A percentile compares a stretch with the other conserved stretches of the same genome.
These are phyloP conservation scores for Globisporangium radiosum DNA, from an alignment of 352 stramenopile species.

Conservation along the genomic window DNA sequence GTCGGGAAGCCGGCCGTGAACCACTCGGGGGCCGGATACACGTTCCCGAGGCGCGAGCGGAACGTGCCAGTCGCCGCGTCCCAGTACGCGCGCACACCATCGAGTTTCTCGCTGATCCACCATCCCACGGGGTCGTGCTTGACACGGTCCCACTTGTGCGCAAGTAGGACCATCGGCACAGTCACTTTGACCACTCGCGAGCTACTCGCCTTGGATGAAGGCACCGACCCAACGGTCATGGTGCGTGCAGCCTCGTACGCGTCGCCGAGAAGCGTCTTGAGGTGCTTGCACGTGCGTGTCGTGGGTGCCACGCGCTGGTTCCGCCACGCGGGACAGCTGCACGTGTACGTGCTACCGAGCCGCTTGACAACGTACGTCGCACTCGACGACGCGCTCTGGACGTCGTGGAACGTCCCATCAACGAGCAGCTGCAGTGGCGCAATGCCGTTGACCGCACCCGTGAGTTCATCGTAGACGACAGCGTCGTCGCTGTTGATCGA, in stretches of 20 bases:
- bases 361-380: slow-evolving; percentile 55
- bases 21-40: slow-evolving; percentile 54
- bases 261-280: slow-evolving; percentile 46
- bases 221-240: slow-evolving; percentile 15
- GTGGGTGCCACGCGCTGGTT: slow-evolving; percentile 46
- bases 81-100: slow-evolving; percentile 66
- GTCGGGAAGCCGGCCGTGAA: slow-evolving; percentile 49
- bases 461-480: slow-evolving; percentile 32
- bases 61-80: slow-evolving; percentile 43
- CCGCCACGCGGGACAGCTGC: slow-evolving; percentile 59
- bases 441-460: slow-evolving; percentile 34
- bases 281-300: slow-evolving; percentile 55
- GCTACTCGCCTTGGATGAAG: slow-evolving; percentile 3
- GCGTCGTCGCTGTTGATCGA: slow-evolving; percentile 7
- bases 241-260: slow-evolving; percentile 34
- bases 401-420: slow-evolving; percentile 35
- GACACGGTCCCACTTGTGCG: slow-evolving; percentile 61
- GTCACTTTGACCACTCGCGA: slow-evolving; percentile 20
- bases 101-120: slow-evolving; percentile 78
- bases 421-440: slow-evolving; percentile 26
- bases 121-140: slow-evolving; percentile 50
- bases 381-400: slow-evolving; percentile 41
- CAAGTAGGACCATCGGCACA: slow-evolving; percentile 44
- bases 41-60: slow-evolving; percentile 54
- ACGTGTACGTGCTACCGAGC: slow-evolving; percentile 43